A percentile compares a stretch with the other conserved stretches of the same genome.
Evolutionary conservation across 768 basidiomycete genomes (phyloP).

Genomic region (Lactifluus hygrophoroides): DNA sequence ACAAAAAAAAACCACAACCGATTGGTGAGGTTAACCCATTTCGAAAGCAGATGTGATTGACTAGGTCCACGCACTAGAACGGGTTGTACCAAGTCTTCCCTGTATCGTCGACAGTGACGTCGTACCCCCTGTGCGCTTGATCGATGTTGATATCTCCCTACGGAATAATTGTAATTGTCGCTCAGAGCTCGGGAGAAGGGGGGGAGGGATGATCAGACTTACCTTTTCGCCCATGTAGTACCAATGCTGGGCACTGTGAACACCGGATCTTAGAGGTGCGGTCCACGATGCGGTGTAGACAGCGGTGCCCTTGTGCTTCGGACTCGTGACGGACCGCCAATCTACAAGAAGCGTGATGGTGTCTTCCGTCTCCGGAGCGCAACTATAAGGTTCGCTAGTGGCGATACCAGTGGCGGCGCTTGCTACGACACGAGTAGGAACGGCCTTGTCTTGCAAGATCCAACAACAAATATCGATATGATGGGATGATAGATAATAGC

Average conservation of each 20-base stretch:
- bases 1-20: background rate
- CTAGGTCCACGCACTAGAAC: constrained; percentile 59
- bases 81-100: constrained; percentile 87
- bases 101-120: constrained; percentile 75
- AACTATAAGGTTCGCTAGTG: constrained; percentile 81
- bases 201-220: background rate
- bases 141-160: constrained; percentile 90
- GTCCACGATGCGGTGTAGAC: constrained; percentile 96
- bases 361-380: constrained; percentile 81
- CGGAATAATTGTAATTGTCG: background rate
- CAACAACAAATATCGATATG: constrained; percentile 87
- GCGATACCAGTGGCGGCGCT: constrained; percentile 90
- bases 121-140: constrained; percentile 92
- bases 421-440: constrained; percentile 80
- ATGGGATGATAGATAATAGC: constrained; percentile 92
- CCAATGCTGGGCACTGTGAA: constrained; percentile 88
- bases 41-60: background rate
- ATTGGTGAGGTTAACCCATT: background rate
- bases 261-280: constrained; percentile 80
- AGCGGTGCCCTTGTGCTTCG: constrained; percentile 72
- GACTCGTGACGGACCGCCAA: constrained; percentile 76
- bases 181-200: background rate
- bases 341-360: constrained; percentile 93
- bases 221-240: constrained; percentile 94
- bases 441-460: constrained; percentile 68